Evolutionary conservation across 2,329 filamentous ascomycete species (phyloP).

Genomic region (Colletotrichum acutatum): DNA sequence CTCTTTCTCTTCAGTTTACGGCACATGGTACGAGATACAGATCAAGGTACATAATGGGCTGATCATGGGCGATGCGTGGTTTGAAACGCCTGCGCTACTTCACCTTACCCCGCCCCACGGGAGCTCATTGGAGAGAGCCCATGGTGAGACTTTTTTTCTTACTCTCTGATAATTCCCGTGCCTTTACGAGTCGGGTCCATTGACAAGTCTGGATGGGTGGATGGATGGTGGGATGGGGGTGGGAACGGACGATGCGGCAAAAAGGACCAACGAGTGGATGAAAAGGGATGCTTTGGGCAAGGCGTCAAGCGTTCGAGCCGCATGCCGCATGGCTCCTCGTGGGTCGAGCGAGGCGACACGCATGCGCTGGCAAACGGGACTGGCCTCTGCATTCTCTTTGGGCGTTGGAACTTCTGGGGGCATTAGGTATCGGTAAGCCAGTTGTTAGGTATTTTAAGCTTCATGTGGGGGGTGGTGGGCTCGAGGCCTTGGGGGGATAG

Average conservation of each 20-base stretch:
- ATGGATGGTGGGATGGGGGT: not conserved
- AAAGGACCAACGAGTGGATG: not conserved
- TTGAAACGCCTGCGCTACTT: slow-evolving; percentile 23
- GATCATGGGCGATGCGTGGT: slow-evolving; percentile 25
- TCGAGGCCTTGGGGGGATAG: not conserved
- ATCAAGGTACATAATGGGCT: slow-evolving; percentile 11
- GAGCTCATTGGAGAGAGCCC: no score
- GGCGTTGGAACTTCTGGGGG: not conserved
- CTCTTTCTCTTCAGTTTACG: not conserved
- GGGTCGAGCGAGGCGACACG: slow-evolving; percentile 11
- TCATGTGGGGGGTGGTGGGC: slow-evolving; percentile 9
- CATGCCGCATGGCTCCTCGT: not conserved
- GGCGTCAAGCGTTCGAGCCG: not conserved
- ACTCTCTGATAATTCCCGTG: no score
- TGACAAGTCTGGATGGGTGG: not conserved
- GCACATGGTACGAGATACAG: not conserved
- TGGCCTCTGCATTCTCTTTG: not conserved
- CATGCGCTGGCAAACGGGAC: not conserved
- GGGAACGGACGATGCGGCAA: not conserved
- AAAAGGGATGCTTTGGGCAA: not conserved
- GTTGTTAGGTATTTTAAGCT: not conserved
- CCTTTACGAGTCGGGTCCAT: not conserved
- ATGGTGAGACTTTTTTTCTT: no score
- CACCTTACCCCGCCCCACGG: slow-evolving; percentile 26
- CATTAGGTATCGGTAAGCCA: not conserved